A percentile compares a stretch with the other conserved stretches of the same genome.
These are phyloP conservation scores for Berberis vulgaris DNA, from an alignment of 164 flowering plant genomes.

Conservation along the genomic window DNA sequence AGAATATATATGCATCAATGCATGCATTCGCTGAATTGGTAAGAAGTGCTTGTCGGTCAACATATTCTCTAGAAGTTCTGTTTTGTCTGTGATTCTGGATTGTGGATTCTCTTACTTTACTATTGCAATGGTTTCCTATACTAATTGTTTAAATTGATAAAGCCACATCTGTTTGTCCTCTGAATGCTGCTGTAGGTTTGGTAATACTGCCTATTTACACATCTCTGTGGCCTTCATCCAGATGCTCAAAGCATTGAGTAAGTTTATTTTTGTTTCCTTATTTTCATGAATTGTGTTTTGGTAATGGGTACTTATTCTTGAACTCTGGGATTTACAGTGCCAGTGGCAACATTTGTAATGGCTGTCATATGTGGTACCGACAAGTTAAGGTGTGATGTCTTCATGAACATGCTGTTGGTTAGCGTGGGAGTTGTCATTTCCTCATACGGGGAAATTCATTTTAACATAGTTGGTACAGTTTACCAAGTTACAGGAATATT, in stretches of 20 bases:
- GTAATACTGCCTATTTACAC: constrained; percentile 95
- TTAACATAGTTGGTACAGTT: constrained; percentile 86
- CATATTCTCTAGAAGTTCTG: no score
- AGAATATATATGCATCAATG: no score
- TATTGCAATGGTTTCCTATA: no score
- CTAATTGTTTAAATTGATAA: no score
- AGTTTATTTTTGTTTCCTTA: constrained; percentile 16
- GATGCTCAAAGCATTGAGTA: constrained; percentile 99
- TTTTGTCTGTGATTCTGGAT: no score
- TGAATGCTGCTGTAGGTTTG: constrained; percentile 58
- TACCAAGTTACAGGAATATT: constrained; percentile 97
- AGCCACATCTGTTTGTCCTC: no score
- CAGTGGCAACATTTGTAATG: constrained; percentile 94
- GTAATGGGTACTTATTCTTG: background rate
- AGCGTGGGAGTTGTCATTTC: constrained; percentile 96
- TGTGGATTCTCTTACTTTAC: no score
- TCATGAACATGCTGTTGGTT: constrained; percentile 94
- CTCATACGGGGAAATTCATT: constrained; percentile 97
- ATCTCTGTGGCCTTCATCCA: constrained; percentile 99
- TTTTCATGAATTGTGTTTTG: background rate
- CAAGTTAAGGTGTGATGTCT: constrained; percentile 82
- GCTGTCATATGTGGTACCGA: constrained; percentile 98
- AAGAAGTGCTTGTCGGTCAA: no score
- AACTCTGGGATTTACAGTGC: constrained; percentile 55
- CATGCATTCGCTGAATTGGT: no score